Conservation (phyloP, 441 rosid genomes). For the Populus hybrid region DNA sequence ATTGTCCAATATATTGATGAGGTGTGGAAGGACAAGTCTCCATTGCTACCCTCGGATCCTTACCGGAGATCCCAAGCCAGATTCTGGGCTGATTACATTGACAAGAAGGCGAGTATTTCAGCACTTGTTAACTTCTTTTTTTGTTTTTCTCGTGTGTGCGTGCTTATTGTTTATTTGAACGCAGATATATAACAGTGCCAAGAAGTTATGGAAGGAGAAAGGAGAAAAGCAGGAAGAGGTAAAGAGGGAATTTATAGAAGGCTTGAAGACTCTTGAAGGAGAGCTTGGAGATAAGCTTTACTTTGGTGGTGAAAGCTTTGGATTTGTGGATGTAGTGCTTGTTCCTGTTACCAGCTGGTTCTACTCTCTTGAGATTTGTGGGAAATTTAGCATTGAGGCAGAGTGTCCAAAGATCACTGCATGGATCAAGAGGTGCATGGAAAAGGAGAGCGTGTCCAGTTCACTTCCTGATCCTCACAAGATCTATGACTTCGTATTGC, state of each 20-base stretch:
- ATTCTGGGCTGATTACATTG: slow-evolving; percentile 6
- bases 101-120: slow-evolving; percentile 4
- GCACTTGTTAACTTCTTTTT: background rate
- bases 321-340: too few species aligned
- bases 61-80: background rate
- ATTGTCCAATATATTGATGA: slow-evolving; percentile 15
- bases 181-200: background rate
- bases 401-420: background rate
- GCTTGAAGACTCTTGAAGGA: background rate
- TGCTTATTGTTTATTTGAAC: background rate
- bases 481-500: background rate
- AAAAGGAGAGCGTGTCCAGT: background rate
- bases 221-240: background rate
- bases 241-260: background rate
- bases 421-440: background rate
- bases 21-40: slow-evolving; percentile 9
- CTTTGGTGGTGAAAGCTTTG: background rate
- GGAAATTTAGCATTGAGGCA: background rate
- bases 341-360: background rate
- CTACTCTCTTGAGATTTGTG: background rate
- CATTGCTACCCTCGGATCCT: slow-evolving; percentile 6
- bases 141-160: background rate
- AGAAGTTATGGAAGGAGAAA: background rate
- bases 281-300: background rate
- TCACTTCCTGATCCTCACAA: background rate